Base-by-base conservation (phyloP, 768 basidiomycete genomes). In the Kwoniella dendrophila region DNA sequence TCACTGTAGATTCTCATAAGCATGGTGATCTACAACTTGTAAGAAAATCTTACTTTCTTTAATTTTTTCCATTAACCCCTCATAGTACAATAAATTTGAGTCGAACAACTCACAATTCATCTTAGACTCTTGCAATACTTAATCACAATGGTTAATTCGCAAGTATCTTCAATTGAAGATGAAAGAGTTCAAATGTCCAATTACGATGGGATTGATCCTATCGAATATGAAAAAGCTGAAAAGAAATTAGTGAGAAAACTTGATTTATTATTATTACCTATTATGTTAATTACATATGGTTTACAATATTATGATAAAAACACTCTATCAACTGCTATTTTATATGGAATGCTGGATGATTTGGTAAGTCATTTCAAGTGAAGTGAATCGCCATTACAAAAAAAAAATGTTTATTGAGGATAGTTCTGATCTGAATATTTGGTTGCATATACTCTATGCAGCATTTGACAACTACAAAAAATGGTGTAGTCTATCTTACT, bases 271-370 rank as follows among this genome's bases (percentile, higher is more conserved):
- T 38, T 79, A 47, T 72, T 79, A 70, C 78, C 78, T 8, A 73
- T 79, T 52, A 58, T 79, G 52, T 74, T 74, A 16, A 64, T 79
- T 34, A 70, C 70, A 10, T 66, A 68, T 26, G 78, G 78, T 7
- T 63, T 79, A 14, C 55, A 56, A 22, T 56, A 56, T 32, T 56
- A 56, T 12, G 55, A 56, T 36, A 56, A 56, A 44, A 56, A 56
- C 24, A 56, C 55, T 1, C 27, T 56, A 12, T 56, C 55, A n/a
- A 56, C 55, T 33, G 55, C 55, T 4, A 56, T 56, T 16, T 56
- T 56, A 26, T 56, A 56, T 56, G 55, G 55, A 20, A 56, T 56
- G 55, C 26, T 56, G 1, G 55, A 56, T 14, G 55, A 56, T 27
- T 24, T 56, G 43, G 55, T 56, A 20, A 45, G 55, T 47, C 18